These are phyloP conservation scores for Lactarius indigo DNA, from an alignment of 768 basidiomycete species.

Conservation along the genomic window DNA sequence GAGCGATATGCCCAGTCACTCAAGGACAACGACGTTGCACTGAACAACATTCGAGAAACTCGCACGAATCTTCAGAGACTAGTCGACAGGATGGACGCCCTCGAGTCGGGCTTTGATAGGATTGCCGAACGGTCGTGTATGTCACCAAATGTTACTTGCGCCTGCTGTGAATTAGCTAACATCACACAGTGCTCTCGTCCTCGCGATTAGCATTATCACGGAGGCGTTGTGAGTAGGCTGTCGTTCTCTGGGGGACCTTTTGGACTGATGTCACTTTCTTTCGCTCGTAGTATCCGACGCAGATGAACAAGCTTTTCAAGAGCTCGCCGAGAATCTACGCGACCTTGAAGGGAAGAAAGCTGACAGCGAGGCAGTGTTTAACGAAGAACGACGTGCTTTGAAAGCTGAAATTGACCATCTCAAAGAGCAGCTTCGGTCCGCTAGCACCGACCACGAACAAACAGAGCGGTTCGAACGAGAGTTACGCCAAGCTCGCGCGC, in stretches of 20 bases:
- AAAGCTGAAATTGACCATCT: slow-evolving; percentile 58
- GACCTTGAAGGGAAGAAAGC: slow-evolving; percentile 52
- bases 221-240: slow-evolving; percentile 57
- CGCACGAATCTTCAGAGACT: slow-evolving; percentile 63
- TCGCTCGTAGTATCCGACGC: slow-evolving; percentile 56
- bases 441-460: slow-evolving; percentile 48
- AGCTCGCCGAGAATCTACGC: slow-evolving; percentile 65
- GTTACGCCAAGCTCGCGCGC: slow-evolving; percentile 55
- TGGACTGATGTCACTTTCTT: slow-evolving; percentile 5
- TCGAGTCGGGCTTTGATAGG: slow-evolving; percentile 79
- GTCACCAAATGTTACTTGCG: slow-evolving; percentile 29
- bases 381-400: slow-evolving; percentile 54
- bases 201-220: slow-evolving; percentile 67
- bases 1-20: slow-evolving; percentile 51
- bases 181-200: slow-evolving; percentile 61
- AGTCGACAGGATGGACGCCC: slow-evolving; percentile 70
- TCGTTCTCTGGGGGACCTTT: background rate
- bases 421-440: slow-evolving; percentile 41
- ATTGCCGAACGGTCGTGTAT: slow-evolving; percentile 81
- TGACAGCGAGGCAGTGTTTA: slow-evolving; percentile 53
- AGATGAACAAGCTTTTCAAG: slow-evolving; percentile 72
- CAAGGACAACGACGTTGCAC: slow-evolving; percentile 41
- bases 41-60: slow-evolving; percentile 59
- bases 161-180: slow-evolving; percentile 16
- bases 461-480: slow-evolving; percentile 61